Conservation (phyloP, 371 early-diverging fungal species). For the Fennellomyces sp. region DNA sequence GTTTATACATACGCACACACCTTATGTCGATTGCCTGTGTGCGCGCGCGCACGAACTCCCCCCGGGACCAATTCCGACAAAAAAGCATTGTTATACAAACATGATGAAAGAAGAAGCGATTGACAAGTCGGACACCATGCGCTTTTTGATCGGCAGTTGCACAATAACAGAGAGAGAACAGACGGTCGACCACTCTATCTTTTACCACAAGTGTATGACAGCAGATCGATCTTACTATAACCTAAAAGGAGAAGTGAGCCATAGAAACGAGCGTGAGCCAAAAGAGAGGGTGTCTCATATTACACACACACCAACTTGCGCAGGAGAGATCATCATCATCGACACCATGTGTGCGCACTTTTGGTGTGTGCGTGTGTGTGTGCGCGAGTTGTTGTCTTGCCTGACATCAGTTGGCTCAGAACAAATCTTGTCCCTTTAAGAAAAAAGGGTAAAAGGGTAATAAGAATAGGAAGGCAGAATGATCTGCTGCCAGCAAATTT, state of each 20-base stretch:
- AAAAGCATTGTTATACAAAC: not conserved
- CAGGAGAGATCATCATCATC: not conserved
- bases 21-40: not conserved
- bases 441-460: not conserved
- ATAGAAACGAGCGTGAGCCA: not conserved
- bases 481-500: slow-evolving; percentile 1
- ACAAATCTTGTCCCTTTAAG: not conserved
- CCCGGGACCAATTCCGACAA: slow-evolving; percentile 2
- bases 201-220: not conserved
- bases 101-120: not conserved
- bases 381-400: not conserved
- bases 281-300: not conserved
- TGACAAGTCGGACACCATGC: not conserved
- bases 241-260: not conserved
- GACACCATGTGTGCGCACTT: not conserved
- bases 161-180: slow-evolving; percentile 7
- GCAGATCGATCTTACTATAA: not conserved
- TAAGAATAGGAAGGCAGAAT: not conserved
- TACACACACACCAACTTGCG: not conserved
- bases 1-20: not conserved
- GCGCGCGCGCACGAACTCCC: slow-evolving; percentile 2
- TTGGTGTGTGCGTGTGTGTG: not conserved
- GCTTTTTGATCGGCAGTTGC: slow-evolving; percentile 10
- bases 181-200: not conserved
- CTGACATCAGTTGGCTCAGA: slow-evolving; percentile 5